Evolutionary conservation across 768 basidiomycete species (phyloP).

Genomic region (Russula brevipes): DNA sequence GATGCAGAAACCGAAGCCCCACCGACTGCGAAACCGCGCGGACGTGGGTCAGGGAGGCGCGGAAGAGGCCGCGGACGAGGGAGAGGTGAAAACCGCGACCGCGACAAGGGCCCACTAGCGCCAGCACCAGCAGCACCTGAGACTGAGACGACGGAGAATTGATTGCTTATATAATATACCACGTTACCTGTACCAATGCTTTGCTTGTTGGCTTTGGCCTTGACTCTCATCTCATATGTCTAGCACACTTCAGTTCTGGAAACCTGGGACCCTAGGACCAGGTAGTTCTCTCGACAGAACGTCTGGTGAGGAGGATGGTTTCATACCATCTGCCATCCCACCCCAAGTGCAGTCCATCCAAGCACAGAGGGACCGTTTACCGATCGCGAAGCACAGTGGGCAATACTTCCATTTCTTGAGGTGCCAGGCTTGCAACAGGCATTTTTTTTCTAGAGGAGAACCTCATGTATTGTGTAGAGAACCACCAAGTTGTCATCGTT

Average conservation of each 20-base stretch:
- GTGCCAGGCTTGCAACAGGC: not conserved
- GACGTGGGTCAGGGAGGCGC: constrained; percentile 8
- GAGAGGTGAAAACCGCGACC: constrained; percentile 7
- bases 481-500: constrained; percentile 76
- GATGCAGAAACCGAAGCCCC: constrained; percentile 8
- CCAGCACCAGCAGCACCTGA: not conserved
- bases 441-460: constrained; percentile 51
- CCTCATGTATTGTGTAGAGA: constrained; percentile 80
- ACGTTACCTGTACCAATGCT: not conserved
- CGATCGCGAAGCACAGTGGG: constrained; percentile 87
- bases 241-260: constrained; percentile 70
- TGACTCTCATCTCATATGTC: constrained; percentile 34
- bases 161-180: constrained; percentile 21
- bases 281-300: constrained; percentile 86
- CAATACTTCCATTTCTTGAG: constrained; percentile 13
- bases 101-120: constrained; percentile 1
- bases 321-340: constrained; percentile 60
- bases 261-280: constrained; percentile 78
- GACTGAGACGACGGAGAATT: not conserved
- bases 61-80: constrained; percentile 19
- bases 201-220: not conserved
- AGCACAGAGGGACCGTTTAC: constrained; percentile 73
- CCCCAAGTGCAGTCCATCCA: constrained; percentile 57
- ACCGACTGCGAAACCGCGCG: constrained; percentile 4
- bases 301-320: constrained; percentile 65